Evolutionary conservation across 2,329 filamentous ascomycete species (phyloP), one percentile per base, ranked within the genome.

Genomic region (Sporothrix globosa): DNA sequence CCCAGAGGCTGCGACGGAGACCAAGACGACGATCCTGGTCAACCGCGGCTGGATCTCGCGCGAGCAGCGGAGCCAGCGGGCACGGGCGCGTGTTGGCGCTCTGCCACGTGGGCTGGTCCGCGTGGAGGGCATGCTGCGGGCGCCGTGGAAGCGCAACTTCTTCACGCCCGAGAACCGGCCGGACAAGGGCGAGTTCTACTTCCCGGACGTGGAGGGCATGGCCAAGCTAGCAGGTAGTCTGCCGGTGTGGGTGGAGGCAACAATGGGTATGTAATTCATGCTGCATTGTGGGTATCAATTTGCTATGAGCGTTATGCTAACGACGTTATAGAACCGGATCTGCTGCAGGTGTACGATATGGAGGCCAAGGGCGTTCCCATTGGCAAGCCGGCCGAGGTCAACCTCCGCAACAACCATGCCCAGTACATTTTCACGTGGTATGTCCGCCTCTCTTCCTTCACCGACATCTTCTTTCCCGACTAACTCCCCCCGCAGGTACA

Each of bases 341-440:
- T 95, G 76, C 82, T 97, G 76, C 87, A 88, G 75, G 85, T 90
- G 73, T 90, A 93, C 77, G 89, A 94, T 76, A 88, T 93, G 77
- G 87, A 92, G 77, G 85, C 86, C 17, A 91, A 91, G 76, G 96
- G 96, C 39, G 90, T 97, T 72, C 96, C 96, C 1, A 95, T 97
- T 78, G 96, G 94, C 17, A 87, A 95, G 77, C 83, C 92, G 7
- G 87, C 96, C 4, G 93, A 97, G 81, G 94, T 99, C 72, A 97
- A 96, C 79, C 83, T 99, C 77, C 88, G 93, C 79, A 99, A 99
- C 79, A 98, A 97, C 81, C 96, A 99, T 81, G 90, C 92, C 74
- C 96, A 98, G 84, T 99, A 99, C 81, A 99, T 99, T 75, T 96
- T 97, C 80, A 99, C 96, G 75, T 99, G 96, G 96, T 98, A 88